Evolutionary conservation across 1,284 basidiomycete genomes (phyloP).

Genomic region (Singerocomus rubriflavus): DNA sequence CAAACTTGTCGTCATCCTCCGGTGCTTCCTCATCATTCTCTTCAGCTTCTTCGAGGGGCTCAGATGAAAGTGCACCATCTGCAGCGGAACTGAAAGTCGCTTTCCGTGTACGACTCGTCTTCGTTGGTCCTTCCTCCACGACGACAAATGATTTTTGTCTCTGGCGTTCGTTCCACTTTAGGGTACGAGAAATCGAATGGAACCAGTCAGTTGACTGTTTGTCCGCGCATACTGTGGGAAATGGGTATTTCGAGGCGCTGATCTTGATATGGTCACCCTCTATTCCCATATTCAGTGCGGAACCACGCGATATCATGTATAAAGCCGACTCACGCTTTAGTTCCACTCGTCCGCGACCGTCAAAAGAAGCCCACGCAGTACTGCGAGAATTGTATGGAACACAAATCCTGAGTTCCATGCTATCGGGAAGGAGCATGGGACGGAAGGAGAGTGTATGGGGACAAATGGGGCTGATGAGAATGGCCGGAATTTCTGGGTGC

Average conservation of each 20-base stretch:
- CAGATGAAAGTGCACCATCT: slow-evolving; percentile 25
- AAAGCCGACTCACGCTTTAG: slow-evolving; percentile 72
- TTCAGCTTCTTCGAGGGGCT: slow-evolving; percentile 41
- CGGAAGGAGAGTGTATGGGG: slow-evolving; percentile 98
- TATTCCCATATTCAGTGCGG: slow-evolving; percentile 36
- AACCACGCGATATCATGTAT: background rate
- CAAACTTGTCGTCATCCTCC: slow-evolving; percentile 74
- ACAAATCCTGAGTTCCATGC: slow-evolving; percentile 97
- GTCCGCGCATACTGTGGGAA: slow-evolving; percentile 97
- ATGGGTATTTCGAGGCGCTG: slow-evolving; percentile 96
- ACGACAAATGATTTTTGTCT: slow-evolving; percentile 97
- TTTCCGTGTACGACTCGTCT: slow-evolving; percentile 36
- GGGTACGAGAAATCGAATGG: slow-evolving; percentile 62
- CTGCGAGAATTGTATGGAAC: slow-evolving; percentile 98
- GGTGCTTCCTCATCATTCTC: slow-evolving; percentile 41
- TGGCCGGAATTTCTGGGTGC: slow-evolving; percentile 95
- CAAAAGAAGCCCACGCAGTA: slow-evolving; percentile 99
- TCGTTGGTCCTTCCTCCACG: slow-evolving; percentile 79
- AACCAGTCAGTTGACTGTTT: slow-evolving; percentile 99
- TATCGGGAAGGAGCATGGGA: slow-evolving; percentile 97
- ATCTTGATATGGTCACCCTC: slow-evolving; percentile 99
- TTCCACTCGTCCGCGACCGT: slow-evolving; percentile 95
- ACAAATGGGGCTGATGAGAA: slow-evolving; percentile 97
- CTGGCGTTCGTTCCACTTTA: slow-evolving; percentile 81
- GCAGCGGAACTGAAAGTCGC: slow-evolving; percentile 9